Base-by-base conservation (phyloP, 768 basidiomycete species). In the Tulasnella sp. region DNA sequence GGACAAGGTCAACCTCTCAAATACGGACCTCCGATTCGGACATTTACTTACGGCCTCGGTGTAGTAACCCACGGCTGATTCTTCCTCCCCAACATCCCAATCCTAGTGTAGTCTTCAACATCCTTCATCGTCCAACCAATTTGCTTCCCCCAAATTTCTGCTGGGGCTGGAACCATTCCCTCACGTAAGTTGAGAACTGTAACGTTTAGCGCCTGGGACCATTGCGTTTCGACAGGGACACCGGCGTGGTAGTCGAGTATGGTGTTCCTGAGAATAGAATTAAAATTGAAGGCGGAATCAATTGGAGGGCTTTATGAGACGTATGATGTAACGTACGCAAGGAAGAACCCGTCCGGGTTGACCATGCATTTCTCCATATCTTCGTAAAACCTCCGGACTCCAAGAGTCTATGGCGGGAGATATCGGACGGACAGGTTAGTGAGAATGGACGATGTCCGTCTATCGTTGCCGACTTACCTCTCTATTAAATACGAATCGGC, bases 1-100 rank as follows among this genome's bases (percentile, higher is more conserved):
- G n/a, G n/a, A n/a, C n/a, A n/a, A n/a, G n/a, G 83, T 80, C 45
- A 1, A 12, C 79, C 79, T 0, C 86, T 84, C 0, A 83, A 84
- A 31, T 31, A n/a, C 22, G 11, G 25, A 45, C 9, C 19, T 22
- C 29, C 1, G 31, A 7, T 31, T 14, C 25, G 29, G 67, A 45
- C 12, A 17, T 25, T 2, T 14, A 67, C 38, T 69, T 29, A 72
- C 71, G 64, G 64, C 17, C 58, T 19, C 36, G 67, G 74, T 12
- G 74, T 67, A 12, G 38, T 19, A 25, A 69, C 29, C 34, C 38
- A n/a, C 25, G 74, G 8, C 15, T 45, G 22, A 22, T 52, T 52
- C 31, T 42, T 37, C 40, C n/a, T 22, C 25, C 40, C 39, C 40
- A 72, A 31, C 6, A 45, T 25, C 17, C 71, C 71, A 29, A 22